Conservation (phyloP, 2,329 filamentous ascomycete genomes). For the Didymella exigua region DNA sequence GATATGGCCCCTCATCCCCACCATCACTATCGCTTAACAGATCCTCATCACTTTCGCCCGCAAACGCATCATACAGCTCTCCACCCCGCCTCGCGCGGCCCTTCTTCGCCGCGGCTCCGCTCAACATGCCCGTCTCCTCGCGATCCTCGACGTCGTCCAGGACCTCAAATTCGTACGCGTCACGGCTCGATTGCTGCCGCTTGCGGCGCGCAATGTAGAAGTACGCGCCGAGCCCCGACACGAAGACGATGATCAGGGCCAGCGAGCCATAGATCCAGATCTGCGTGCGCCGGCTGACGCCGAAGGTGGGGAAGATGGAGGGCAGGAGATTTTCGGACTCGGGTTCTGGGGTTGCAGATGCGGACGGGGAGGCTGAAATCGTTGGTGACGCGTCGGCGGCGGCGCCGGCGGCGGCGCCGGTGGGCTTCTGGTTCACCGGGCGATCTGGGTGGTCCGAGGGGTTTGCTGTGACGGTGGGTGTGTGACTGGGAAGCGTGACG, state of each 20-base stretch:
- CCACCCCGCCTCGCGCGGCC: conserved; percentile 70
- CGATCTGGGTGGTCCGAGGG: conserved; percentile 56
- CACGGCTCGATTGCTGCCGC: conserved; percentile 74
- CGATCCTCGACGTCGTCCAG: conserved; percentile 76
- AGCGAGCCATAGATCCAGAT: conserved; percentile 92
- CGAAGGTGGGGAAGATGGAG: conserved; percentile 87
- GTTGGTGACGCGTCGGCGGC: conserved; percentile 24
- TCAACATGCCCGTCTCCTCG: conserved; percentile 58
- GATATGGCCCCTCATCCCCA: conserved; percentile 46
- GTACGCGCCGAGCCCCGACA: conserved; percentile 78
- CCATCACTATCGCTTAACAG: conserved; percentile 55
- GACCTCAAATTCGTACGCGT: conserved; percentile 93
- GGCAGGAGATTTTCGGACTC: conserved; percentile 69
- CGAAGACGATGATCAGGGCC: conserved; percentile 84
- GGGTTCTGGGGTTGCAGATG: conserved; percentile 30
- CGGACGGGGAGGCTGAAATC: conserved; percentile 20
- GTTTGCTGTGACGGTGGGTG: conserved; percentile 53
- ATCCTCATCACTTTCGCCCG: conserved; percentile 84
- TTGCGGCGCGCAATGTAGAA: conserved; percentile 79
- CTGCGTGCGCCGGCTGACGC: conserved; percentile 83
- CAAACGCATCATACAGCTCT: conserved; percentile 97
- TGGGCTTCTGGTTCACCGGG: conserved; percentile 65
- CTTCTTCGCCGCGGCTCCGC: conserved; percentile 41
- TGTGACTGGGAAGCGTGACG: conserved; percentile 54
- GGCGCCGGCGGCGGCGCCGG: conserved; percentile 30